Evolutionary conservation across 331 rosid genomes (phyloP).

Genomic region (Rosa hybrid): DNA sequence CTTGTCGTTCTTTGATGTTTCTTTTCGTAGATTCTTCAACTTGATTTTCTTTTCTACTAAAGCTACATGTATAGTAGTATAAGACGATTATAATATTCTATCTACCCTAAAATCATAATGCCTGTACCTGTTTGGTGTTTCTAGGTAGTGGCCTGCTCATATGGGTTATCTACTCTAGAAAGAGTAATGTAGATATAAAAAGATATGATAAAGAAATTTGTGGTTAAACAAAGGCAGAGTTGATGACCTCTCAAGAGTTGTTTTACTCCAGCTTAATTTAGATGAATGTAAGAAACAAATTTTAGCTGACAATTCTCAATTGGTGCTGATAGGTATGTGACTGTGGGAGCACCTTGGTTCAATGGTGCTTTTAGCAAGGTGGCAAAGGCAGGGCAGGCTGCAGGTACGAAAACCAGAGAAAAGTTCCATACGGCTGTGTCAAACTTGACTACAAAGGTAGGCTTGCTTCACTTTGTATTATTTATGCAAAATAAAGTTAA

Average conservation of each 20-base stretch:
- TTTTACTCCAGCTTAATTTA: slow-evolving; percentile 3
- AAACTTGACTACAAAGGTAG: slow-evolving; percentile 76
- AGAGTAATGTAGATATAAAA: not conserved
- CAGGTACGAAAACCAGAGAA: slow-evolving; percentile 87
- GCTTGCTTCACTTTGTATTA: slow-evolving; percentile 11
- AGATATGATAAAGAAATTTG: not conserved
- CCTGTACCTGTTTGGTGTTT: not conserved
- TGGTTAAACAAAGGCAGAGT: not conserved
- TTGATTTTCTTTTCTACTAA: not conserved
- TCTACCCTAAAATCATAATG: not conserved
- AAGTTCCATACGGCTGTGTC: slow-evolving; percentile 78
- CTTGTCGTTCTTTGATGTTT: not conserved
- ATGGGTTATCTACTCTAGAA: not conserved
- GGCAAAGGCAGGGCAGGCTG: slow-evolving; percentile 83
- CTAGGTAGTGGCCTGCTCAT: not conserved
- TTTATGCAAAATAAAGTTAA: not conserved
- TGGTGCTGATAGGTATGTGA: slow-evolving; percentile 63
- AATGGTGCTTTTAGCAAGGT: slow-evolving; percentile 90
- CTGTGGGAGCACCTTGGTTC: slow-evolving; percentile 82
- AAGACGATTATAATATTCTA: not conserved
- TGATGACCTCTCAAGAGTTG: not conserved
- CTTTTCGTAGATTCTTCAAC: not conserved
- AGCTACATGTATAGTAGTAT: not conserved
- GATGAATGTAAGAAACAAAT: slow-evolving; percentile 20
- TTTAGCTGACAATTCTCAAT: slow-evolving; percentile 25